Base-by-base conservation (phyloP, 1,284 basidiomycete genomes). In the Microbotryum intermedium region DNA sequence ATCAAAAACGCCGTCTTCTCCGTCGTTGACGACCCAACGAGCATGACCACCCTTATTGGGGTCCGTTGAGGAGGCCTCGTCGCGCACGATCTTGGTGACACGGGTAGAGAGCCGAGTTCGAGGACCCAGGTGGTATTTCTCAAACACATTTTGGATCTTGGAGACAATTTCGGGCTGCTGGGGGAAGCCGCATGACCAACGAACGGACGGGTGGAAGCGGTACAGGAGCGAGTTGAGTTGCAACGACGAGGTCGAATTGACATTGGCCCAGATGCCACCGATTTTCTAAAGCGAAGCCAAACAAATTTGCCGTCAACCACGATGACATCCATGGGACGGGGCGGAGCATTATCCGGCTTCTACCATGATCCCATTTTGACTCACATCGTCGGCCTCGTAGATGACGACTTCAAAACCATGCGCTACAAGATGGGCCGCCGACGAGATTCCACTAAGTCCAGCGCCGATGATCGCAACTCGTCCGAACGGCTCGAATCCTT, bases 221-320 rank as follows among this genome's bases (percentile, higher is more conserved):
- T 82, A 82, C 43, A 83, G 72, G 29, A 83, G 42, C 7, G 80
- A 82, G 71, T 82, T 83, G 62, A 84, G 79, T 72, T 85, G 83
- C 0, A 84, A 74, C 8, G 81, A 81, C 1, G 80, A 82, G 0
- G 82, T 82, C 9, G 73, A 76, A 71, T 84, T 84, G 52, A 84
- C 83, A 50, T 80, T 77, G 1, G 81, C 74, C 83, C 83, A 85
- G 50, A 85, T 83, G 0, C 83, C 83, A 26, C 74, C 74, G 34
- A 73, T 61, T 6, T 44, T 39, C 55, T 61, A 23, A 7, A 20
- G 7, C 6, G 10, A 39, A 6, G 6, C 13, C 3, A 6, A 39
- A 21, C 26, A 1, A 26, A 21, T 21, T 48, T 48, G 23, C 81
- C 80, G 6, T 77, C 67, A 16, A 68, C 73, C 13, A 72, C 71